These are phyloP conservation scores for Stagonosporopsis cucurbitacearum DNA, from an alignment of 2,329 filamentous ascomycete genomes.

Conservation along the genomic window DNA sequence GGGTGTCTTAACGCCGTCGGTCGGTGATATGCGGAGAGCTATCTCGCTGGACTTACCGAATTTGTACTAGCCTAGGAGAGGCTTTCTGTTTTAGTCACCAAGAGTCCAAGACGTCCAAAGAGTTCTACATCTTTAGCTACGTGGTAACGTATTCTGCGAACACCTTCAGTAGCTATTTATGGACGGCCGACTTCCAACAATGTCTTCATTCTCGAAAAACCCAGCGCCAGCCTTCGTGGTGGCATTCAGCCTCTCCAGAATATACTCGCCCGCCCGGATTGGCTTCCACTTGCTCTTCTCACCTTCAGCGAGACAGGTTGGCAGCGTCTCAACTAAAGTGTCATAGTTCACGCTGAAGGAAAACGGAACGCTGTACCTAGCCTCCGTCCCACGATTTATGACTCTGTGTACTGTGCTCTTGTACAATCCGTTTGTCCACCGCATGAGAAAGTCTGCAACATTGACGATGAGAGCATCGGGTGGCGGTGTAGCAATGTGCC, in stretches of 20 bases:
- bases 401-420: conserved; percentile 59
- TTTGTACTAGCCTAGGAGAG: neutral
- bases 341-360: conserved; percentile 57
- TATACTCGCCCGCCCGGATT: conserved; percentile 50
- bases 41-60: neutral
- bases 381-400: conserved; percentile 49
- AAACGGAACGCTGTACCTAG: conserved; percentile 56
- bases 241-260: conserved; percentile 47
- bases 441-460: conserved; percentile 59
- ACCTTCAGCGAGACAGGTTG: conserved; percentile 45
- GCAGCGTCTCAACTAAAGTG: conserved; percentile 48
- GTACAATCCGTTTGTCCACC: conserved; percentile 59
- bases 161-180: neutral
- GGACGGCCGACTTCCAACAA: neutral
- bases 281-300: conserved; percentile 45
- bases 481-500: conserved; percentile 47
- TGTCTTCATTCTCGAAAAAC: conserved; percentile 29
- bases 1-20: conserved; percentile 4
- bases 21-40: neutral
- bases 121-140: too few relatives aligned
- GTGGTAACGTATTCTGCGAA: too few relatives aligned
- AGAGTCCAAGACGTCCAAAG: too few relatives aligned
- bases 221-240: conserved; percentile 42
- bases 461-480: conserved; percentile 59
- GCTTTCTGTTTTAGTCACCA: too few relatives aligned